Conservation (phyloP, 2,329 filamentous ascomycete genomes). For the Chlorencoelia australis region DNA sequence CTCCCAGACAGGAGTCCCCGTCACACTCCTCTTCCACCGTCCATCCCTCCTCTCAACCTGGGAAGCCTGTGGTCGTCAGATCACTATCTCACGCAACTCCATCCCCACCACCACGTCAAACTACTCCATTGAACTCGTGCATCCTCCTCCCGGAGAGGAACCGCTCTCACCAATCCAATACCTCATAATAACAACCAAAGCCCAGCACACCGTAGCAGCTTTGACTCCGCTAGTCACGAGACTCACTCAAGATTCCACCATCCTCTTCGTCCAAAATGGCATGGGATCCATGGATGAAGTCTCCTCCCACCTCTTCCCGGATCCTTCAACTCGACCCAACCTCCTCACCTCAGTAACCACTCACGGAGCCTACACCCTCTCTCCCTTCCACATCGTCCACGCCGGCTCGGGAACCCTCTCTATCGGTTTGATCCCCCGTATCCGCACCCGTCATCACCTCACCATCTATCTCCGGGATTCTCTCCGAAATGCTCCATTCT, state of each 20-base stretch:
- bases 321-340: conserved; percentile 48
- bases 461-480: no score
- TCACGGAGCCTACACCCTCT: conserved; percentile 44
- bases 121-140: conserved; percentile 15
- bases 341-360: conserved; percentile 61
- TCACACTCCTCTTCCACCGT: conserved; percentile 74
- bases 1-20: conserved; percentile 44
- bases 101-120: conserved; percentile 13
- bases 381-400: conserved; percentile 42
- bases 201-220: conserved; percentile 55
- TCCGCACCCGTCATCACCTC: no score
- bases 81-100: conserved; percentile 17
- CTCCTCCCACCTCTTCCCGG: conserved; percentile 46
- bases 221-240: conserved; percentile 49
- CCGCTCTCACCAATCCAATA: conserved; percentile 45
- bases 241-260: conserved; percentile 52
- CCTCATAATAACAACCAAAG: conserved; percentile 72
- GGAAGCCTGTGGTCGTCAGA: conserved; percentile 19
- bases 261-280: conserved; percentile 82
- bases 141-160: no score
- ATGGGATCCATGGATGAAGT: conserved; percentile 62
- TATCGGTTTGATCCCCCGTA: conserved; percentile 30
- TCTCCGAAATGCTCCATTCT: conserved; percentile 35
- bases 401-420: conserved; percentile 39
- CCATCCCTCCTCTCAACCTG: conserved; percentile 39